phyloP scores from a whole-genome alignment of 768 basidiomycete genomes.

The Boletellus sp. region DNA sequence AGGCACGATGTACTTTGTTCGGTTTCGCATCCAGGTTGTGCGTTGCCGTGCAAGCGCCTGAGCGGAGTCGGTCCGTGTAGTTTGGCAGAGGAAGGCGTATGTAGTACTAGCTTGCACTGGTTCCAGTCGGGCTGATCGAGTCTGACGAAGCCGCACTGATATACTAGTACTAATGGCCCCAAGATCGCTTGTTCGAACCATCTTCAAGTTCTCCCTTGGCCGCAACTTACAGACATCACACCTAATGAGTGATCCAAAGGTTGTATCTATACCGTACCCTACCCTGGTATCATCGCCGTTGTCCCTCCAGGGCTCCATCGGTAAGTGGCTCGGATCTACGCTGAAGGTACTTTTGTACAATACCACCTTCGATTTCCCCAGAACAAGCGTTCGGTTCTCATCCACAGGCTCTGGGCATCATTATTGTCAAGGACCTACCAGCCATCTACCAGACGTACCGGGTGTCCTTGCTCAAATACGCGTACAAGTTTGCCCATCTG shows the following conservation, averaged over 20 bases:
- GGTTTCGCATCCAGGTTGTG: too few relatives aligned
- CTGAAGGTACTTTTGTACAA: not conserved
- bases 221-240: constrained; percentile 13
- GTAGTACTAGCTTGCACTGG: too few relatives aligned
- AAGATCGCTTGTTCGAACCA: constrained; percentile 10
- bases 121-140: too few relatives aligned
- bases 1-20: too few relatives aligned
- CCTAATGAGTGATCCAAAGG: constrained; percentile 12
- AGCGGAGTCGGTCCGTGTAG: too few relatives aligned
- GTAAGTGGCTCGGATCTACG: constrained; percentile 33
- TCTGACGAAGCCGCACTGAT: too few relatives aligned
- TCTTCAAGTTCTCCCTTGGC: constrained; percentile 5
- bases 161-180: too few relatives aligned
- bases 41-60: too few relatives aligned
- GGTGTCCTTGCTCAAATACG: constrained; percentile 67
- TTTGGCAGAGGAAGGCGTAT: too few relatives aligned
- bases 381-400: constrained; percentile 82
- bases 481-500: constrained; percentile 72
- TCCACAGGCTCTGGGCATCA: constrained; percentile 72
- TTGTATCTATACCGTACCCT: constrained; percentile 59
- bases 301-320: constrained; percentile 57
- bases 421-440: constrained; percentile 82
- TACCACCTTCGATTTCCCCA: constrained; percentile 24
- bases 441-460: constrained; percentile 56
- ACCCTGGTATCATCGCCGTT: constrained; percentile 52